phyloP scores from a whole-genome alignment of 495 filamentous ascomycete species.

The Aspergillus nanangensis region DNA sequence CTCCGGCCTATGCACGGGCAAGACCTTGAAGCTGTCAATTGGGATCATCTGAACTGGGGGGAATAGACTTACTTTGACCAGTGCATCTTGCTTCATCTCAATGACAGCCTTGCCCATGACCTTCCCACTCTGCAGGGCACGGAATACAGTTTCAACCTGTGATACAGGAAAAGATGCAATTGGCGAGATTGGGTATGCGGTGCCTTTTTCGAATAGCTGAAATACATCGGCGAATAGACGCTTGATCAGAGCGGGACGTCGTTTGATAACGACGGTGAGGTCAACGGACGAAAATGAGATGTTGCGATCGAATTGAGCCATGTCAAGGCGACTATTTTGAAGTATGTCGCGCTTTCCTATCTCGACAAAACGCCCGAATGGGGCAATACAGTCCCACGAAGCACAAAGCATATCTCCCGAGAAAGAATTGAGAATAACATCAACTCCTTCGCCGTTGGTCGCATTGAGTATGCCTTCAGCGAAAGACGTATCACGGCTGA shows the following conservation, averaged over 20 bases:
- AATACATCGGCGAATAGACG: conserved; percentile 4
- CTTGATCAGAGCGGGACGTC: background rate
- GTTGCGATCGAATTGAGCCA: conserved; percentile 17
- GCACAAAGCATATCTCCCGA: conserved; percentile 32
- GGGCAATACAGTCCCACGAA: conserved; percentile 39
- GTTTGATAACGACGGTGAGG: conserved; percentile 3
- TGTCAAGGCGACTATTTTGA: conserved; percentile 13
- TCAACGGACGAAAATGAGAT: conserved; percentile 20
- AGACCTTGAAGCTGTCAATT: no score
- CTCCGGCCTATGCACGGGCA: no score
- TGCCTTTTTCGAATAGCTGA: conserved; percentile 13
- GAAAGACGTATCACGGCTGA: conserved; percentile 39
- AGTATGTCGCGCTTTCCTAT: conserved; percentile 41
- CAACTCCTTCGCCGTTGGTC: conserved; percentile 48
- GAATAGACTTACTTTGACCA: background rate
- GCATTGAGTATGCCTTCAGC: conserved; percentile 27
- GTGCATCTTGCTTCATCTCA: conserved; percentile 19
- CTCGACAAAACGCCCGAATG: conserved; percentile 48
- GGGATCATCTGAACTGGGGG: background rate
- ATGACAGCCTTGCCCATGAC: conserved; percentile 56
- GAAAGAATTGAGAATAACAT: conserved; percentile 50
- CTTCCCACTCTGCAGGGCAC: conserved; percentile 51
- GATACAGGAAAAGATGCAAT: conserved; percentile 34
- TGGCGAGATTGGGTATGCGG: conserved; percentile 18
- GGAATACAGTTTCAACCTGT: conserved; percentile 49